A percentile compares a stretch with the other conserved stretches of the same genome.
These are phyloP conservation scores for Prunus salicina DNA, from an alignment of 306 rosid genomes.

Conservation along the genomic window DNA sequence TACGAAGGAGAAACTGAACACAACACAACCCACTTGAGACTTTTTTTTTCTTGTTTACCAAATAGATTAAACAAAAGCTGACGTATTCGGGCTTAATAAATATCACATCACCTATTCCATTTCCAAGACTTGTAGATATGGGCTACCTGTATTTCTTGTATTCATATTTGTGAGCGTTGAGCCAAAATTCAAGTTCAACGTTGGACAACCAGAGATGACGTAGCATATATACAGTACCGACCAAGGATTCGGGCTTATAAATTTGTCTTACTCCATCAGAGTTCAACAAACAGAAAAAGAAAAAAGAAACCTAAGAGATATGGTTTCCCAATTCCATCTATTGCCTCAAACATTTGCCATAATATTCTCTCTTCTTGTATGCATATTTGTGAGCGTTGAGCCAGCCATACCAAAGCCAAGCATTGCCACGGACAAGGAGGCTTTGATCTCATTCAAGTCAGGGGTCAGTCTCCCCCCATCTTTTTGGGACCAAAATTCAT, in stretches of 20 bases:
- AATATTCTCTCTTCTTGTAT: neutral
- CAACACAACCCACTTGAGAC: too few species aligned
- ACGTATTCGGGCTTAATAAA: too few species aligned
- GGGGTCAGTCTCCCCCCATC: conserved; percentile 14
- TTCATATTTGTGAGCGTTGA: too few species aligned
- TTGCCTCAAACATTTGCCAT: neutral
- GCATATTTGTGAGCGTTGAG: conserved; percentile 16
- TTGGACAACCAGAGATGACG: too few species aligned
- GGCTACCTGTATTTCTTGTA: too few species aligned
- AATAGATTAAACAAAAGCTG: too few species aligned
- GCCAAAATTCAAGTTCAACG: too few species aligned
- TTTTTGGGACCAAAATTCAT: conserved; percentile 37
- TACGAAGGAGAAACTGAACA: too few species aligned
- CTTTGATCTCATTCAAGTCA: conserved; percentile 45
- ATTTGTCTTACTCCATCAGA: too few species aligned
- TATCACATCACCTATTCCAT: too few species aligned
- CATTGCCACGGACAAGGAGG: conserved; percentile 53
- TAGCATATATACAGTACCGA: neutral
- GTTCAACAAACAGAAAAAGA: neutral
- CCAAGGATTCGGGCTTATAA: neutral
- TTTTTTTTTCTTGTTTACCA: too few species aligned
- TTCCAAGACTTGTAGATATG: too few species aligned
- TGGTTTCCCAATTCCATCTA: conserved; percentile 29
- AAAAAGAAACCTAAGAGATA: neutral
- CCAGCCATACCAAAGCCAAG: conserved; percentile 25